Percentiles rank a stretch among this genome's conserved stretches.
phyloP scores from a whole-genome alignment of 169 alveolate species.

The Babesia ovis region DNA sequence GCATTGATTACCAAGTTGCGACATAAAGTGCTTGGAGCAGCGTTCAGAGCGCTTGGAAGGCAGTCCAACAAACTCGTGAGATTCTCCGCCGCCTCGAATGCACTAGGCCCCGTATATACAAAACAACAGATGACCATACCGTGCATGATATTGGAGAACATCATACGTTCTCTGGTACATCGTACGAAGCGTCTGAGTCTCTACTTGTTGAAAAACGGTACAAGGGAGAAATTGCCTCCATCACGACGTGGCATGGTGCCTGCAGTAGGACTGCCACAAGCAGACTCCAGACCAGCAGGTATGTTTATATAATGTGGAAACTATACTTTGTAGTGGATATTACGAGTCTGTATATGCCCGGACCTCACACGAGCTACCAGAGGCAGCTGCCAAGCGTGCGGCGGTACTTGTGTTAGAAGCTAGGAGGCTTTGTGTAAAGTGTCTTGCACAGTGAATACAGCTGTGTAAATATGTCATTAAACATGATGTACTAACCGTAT shows the following conservation, averaged over 20 bases:
- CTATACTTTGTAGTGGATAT: constrained; percentile 10
- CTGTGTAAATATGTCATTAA: constrained; percentile 18
- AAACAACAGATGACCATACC: constrained; percentile 7
- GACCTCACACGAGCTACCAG: constrained; percentile 46
- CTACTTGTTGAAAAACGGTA: not conserved
- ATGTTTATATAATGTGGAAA: not conserved
- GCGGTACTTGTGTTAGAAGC: constrained; percentile 16
- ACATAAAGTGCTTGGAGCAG: constrained; percentile 13
- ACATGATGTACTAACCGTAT: not conserved
- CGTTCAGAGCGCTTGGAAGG: constrained; percentile 12
- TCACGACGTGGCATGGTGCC: not conserved
- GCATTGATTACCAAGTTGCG: constrained; percentile 10
- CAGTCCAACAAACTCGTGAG: constrained; percentile 12
- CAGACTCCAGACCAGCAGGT: constrained; percentile 18
- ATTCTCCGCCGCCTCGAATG: not conserved
- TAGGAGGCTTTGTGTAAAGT: constrained; percentile 8
- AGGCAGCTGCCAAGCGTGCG: constrained; percentile 66
- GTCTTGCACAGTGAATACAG: constrained; percentile 35
- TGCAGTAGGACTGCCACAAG: not conserved
- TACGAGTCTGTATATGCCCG: constrained; percentile 18
- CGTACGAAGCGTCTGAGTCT: constrained; percentile 26
- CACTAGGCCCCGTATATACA: not conserved
- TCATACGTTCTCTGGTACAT: constrained; percentile 23
- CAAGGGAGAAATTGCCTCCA: not conserved
- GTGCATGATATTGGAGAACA: constrained; percentile 21